These are phyloP conservation scores for Dalbergia cultrata DNA, from an alignment of 306 rosid genomes.

Conservation along the genomic window DNA sequence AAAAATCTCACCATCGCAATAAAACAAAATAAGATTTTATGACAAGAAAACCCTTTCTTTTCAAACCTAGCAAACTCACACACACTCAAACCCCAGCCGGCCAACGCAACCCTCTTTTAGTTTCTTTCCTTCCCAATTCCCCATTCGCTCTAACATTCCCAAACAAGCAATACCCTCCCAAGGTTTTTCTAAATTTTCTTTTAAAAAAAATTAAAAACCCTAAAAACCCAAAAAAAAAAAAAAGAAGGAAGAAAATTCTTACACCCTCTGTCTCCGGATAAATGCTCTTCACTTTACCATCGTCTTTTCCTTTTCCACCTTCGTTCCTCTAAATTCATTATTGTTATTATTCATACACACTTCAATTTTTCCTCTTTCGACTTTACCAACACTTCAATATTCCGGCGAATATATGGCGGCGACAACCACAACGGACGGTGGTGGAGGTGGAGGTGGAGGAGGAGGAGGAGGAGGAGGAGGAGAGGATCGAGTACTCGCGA, in stretches of 20 bases:
- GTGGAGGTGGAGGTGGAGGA: neutral
- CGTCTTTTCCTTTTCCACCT: neutral
- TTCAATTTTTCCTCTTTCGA: neutral
- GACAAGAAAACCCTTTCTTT: too few relatives aligned
- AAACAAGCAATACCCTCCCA: neutral
- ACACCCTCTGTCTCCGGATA: neutral
- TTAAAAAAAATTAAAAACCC: neutral
- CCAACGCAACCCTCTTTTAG: neutral
- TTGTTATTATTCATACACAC: neutral
- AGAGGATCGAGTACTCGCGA: slow-evolving; percentile 85
- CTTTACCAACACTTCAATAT: neutral
- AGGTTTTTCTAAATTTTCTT: neutral
- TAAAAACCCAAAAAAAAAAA: neutral
- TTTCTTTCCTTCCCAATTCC: too few relatives aligned
- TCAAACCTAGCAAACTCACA: too few relatives aligned
- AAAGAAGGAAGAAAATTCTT: neutral
- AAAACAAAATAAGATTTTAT: too few relatives aligned
- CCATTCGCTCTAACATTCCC: too few relatives aligned
- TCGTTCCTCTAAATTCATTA: neutral
- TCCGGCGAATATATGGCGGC: neutral
- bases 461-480: slow-evolving; percentile 32
- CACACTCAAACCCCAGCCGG: neutral
- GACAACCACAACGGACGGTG: neutral
- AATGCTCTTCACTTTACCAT: neutral
- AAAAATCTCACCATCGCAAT: too few relatives aligned